These are phyloP conservation scores for Apocynum venetum DNA, from an alignment of 257 asterid genomes.

Conservation along the genomic window DNA sequence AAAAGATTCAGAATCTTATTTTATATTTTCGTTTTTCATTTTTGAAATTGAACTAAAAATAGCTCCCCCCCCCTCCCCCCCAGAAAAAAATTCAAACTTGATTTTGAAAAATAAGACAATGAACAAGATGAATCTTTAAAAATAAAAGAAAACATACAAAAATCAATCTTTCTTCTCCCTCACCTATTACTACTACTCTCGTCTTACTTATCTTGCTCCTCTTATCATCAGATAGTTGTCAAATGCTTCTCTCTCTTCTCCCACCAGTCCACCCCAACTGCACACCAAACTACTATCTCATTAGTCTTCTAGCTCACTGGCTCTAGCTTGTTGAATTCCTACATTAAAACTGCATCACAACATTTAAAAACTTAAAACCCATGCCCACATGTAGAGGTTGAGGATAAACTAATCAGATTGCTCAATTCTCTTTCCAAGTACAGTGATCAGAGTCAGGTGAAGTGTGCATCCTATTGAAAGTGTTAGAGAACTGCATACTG, in stretches of 20 bases:
- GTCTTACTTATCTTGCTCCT: too few species aligned
- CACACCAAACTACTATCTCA: not conserved
- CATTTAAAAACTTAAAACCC: not conserved
- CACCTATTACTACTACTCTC: too few species aligned
- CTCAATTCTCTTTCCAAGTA: not conserved
- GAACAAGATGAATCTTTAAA: not conserved
- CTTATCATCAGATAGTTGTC: too few species aligned
- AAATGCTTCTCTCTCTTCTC: too few species aligned
- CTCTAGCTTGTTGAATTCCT: not conserved
- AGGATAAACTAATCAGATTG: not conserved
- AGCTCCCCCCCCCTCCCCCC: too few species aligned
- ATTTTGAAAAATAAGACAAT: too few species aligned
- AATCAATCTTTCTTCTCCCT: too few species aligned
- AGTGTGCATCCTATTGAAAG: constrained; percentile 3
- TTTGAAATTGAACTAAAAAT: not conserved
- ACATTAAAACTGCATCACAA: not conserved
- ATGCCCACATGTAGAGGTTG: not conserved
- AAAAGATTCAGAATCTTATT: not conserved
- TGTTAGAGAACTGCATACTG: constrained; percentile 30
- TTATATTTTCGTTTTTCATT: too few species aligned
- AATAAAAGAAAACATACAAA: not conserved
- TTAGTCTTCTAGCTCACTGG: not conserved
- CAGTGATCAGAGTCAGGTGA: not conserved
- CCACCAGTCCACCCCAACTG: too few species aligned
- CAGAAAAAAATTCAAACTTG: too few species aligned